Base-by-base conservation (phyloP, 805 yeast genomes). In the Saccharomycopsis guyanensis region DNA sequence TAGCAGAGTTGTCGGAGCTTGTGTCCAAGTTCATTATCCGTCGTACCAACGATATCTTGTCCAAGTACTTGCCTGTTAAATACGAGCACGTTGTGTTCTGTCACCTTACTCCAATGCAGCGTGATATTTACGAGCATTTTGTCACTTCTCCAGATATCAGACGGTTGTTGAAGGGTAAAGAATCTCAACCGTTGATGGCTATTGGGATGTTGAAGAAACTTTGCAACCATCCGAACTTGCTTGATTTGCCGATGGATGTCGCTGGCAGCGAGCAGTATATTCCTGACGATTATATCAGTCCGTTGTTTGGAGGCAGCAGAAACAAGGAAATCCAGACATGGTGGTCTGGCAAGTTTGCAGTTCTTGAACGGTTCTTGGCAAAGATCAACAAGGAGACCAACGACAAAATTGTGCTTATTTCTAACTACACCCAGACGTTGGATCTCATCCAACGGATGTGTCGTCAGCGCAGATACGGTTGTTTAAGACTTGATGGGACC, bases 81-180 rank as follows among this genome's bases (percentile, higher is more conserved):
- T 89, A 88, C 60, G 98, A 93, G 62, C 95, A 93, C 63, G 97
- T 93, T 19, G 84, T 93, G n/a, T 93, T 91, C 62, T 88, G 93
- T 51, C 82, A 80, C 37, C 66, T 93, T 46, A 74, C 91, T 1
- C 86, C 86, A 0, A 72, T 89, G 64, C 98, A 93, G 63, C 65
- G 69, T 42, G 63, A 70, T 1, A 62, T 93, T 1, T 93, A 93
- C 59, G 68, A 75, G 43, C 82, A 81, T 53, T 86, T 85, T 56
- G 73, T 88, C 43, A 76, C 84, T 10, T 81, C 95, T 4, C 87
- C 93, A 1, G 93, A 81, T 43, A 81, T 87, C 53, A 75, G 71
- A 42, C 76, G 75, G 53, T 62, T 86, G 8, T 55, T 86, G n/a
- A 73, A 66, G 51, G 87, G 87, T 10, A 69, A 68, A 3, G 83